Evolutionary conservation across 2,329 filamentous ascomycete genomes (phyloP), one percentile per base, ranked within the genome.

Genomic region (Ophiostoma sp.): DNA sequence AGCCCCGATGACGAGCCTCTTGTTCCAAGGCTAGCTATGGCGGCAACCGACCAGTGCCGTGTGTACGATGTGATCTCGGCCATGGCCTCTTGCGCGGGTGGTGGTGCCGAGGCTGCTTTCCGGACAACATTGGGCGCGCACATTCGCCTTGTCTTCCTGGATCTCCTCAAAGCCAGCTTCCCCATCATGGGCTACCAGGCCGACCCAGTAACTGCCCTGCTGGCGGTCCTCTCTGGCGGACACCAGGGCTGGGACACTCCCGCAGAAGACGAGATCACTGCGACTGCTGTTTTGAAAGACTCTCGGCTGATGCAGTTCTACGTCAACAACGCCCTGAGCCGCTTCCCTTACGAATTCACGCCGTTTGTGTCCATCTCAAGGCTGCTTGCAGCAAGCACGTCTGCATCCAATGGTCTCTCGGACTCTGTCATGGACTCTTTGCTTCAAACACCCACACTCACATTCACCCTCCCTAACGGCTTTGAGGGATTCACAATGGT

Each of bases 301-400:
- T 78, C 82, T 27, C 76, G 82, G 7, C 79, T 93, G 23, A 83
- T 90, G 76, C 83, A 83, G 31, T 82, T 80, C 68, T 87, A 85
- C 72, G 87, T 96, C 41, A 82, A 86, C 67, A 86, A 91, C 76
- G 88, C 94, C 7, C 85, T 90, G 62, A 85, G 87, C 72, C 89
- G 94, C 70, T 97, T 93, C 76, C 94, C 94, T 0, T 94, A 92
- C 78, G 94, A 97, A 79, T 89, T 92, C 66, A 79, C 89, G 2
- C 93, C 94, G 0, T 92, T 97, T 75, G 80, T 96, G 72, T 87
- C 86, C 69, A 81, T 96, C 54, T 90, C 69, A 27, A 88, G 88
- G 70, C 86, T 85, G 54, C 80, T 96, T 20, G 85, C 85, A 80
- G 87, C 72, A 72, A 84, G 76, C 78, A 82, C 75, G 74, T 76